Conservation (phyloP, 2,329 filamentous ascomycete genomes). For the Sporothrix curviconia region DNA sequence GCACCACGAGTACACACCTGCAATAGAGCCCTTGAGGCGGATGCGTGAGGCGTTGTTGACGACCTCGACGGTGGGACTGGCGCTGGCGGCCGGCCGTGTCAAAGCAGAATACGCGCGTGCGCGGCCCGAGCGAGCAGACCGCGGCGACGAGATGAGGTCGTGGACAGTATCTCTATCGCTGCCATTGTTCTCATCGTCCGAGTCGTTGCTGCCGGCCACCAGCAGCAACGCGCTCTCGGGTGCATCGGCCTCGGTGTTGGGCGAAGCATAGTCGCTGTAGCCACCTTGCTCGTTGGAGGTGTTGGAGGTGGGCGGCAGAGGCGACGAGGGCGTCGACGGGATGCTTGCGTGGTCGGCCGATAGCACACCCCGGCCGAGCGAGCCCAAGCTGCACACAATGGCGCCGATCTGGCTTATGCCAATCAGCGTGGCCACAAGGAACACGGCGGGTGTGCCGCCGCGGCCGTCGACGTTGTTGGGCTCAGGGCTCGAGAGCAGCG, state of each 20-base stretch:
- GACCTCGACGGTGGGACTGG: not conserved
- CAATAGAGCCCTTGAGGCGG: slow-evolving; percentile 82
- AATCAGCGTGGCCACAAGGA: slow-evolving; percentile 70
- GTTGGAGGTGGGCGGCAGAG: too few relatives aligned
- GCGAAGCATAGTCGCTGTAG: not conserved
- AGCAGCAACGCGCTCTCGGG: slow-evolving; percentile 38
- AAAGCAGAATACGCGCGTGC: slow-evolving; percentile 10
- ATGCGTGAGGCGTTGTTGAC: slow-evolving; percentile 46
- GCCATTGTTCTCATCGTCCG: not conserved
- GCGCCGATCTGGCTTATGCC: slow-evolving; percentile 93
- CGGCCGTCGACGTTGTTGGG: slow-evolving; percentile 56
- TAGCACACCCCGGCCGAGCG: slow-evolving; percentile 75
- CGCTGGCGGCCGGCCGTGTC: not conserved
- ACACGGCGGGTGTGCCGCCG: slow-evolving; percentile 62
- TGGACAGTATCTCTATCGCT: slow-evolving; percentile 5
- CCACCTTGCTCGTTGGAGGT: too few relatives aligned
- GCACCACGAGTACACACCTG: slow-evolving; percentile 86
- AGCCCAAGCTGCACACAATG: slow-evolving; percentile 90
- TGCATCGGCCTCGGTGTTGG: slow-evolving; percentile 8
- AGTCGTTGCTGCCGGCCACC: slow-evolving; percentile 17
- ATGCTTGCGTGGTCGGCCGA: slow-evolving; percentile 33
- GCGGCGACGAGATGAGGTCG: slow-evolving; percentile 5
- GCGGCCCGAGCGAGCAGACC: slow-evolving; percentile 12
- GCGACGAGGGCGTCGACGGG: slow-evolving; percentile 13
- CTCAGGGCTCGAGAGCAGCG: slow-evolving; percentile 70